These are phyloP conservation scores for Kockiozyma suomiensis DNA, from an alignment of 805 yeast genomes.

Conservation along the genomic window DNA sequence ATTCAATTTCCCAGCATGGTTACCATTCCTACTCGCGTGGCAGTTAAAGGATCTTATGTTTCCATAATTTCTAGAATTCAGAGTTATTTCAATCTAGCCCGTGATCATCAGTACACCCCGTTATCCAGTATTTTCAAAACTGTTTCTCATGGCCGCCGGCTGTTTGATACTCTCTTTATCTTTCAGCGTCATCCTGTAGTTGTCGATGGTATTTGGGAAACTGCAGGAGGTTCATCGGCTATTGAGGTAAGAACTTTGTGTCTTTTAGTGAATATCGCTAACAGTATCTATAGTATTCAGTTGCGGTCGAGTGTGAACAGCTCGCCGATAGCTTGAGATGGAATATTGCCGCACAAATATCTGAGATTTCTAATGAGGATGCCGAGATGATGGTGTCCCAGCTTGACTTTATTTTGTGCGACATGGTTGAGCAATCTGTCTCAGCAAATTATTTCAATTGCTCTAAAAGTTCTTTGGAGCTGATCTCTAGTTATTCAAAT, in stretches of 20 bases:
- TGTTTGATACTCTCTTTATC: slow-evolving; percentile 35
- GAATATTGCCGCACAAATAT: slow-evolving; percentile 17
- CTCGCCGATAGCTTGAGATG: slow-evolving; percentile 13
- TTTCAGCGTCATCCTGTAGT: slow-evolving; percentile 17
- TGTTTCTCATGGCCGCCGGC: slow-evolving; percentile 11
- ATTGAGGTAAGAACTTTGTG: slow-evolving; percentile 30
- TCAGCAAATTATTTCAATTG: not conserved
- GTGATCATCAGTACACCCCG: slow-evolving; percentile 18
- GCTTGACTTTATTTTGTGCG: slow-evolving; percentile 14
- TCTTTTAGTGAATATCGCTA: not conserved
- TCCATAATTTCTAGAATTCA: slow-evolving; percentile 22
- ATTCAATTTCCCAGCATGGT: slow-evolving; percentile 34
- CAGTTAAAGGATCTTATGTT: slow-evolving; percentile 4
- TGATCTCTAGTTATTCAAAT: not conserved
- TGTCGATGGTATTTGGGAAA: slow-evolving; percentile 18
- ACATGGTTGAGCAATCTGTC: slow-evolving; percentile 3
- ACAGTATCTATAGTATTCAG: slow-evolving; percentile 12
- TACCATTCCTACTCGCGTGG: slow-evolving; percentile 22
- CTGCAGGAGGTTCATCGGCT: slow-evolving; percentile 13
- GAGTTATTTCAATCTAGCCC: not conserved
- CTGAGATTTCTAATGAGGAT: not conserved
- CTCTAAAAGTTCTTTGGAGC: not conserved
- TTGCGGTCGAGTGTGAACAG: slow-evolving; percentile 31
- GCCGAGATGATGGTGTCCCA: slow-evolving; percentile 2
- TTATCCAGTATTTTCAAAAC: slow-evolving; percentile 6